Base-by-base conservation (phyloP, 768 basidiomycete genomes). In the Rhizopogon vesiculosus region DNA sequence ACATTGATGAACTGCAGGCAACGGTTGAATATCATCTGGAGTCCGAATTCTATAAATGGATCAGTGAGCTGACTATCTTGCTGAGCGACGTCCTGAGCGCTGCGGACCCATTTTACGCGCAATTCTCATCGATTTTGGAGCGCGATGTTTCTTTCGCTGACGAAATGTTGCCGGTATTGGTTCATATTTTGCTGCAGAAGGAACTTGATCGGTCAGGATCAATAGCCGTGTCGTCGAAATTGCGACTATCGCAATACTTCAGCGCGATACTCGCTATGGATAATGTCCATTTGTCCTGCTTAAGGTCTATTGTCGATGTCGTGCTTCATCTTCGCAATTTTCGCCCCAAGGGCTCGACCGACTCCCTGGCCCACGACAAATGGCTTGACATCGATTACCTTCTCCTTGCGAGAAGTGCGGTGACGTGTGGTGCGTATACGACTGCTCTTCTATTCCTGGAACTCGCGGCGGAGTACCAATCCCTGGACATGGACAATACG, bases 401-500 rank as follows among this genome's bases (percentile, higher is more conserved):
- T 1, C 72, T 92, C 5, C 78, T 98, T 22, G 85, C 87, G 9
- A 74, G 74, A 58, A 87, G 83, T 38, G 90, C 95, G 3, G 83
- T 91, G 53, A 67, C 73, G 38, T 93, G 87, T 56, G 90, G 89
- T 0, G 85, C 91, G 7, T 97, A 91, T 66, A 93, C 93, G 4
- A 95, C 95, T 0, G 89, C 92, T 0, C 76, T 98, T 22, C 76
- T 98, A 28, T 96, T 95, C 66, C 74, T 97, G 35, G 96, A 98
- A 64, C 77, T 96, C 12, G 86, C 84, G 0, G 72, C 74, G 22
- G 86, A 92, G 55, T 73, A 80, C 57, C 59, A 61, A 10, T 60
- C 66, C 35, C 66, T 68, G 10, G 52, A 61, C 29, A 58, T 64
- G 18, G 69, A 71, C 7, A 64, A 64, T n/a, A 57, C 63, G 3